phyloP scores from a whole-genome alignment of 2,329 filamentous ascomycete species.

The Colletotrichum tropicicola region DNA sequence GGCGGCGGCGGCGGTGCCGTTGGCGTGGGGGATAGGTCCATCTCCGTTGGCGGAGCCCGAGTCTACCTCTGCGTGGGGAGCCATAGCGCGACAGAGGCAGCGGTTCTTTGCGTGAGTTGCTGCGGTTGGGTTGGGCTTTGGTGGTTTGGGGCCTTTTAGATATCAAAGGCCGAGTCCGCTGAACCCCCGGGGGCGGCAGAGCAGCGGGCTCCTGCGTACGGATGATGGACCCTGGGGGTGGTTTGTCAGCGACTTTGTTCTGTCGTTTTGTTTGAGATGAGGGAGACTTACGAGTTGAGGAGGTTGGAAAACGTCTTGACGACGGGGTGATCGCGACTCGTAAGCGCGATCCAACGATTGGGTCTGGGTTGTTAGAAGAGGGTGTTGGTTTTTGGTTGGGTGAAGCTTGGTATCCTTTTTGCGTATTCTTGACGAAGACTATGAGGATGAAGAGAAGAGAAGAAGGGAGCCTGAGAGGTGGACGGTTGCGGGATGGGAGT shows the following conservation, averaged over 20 bases:
- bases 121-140: conserved; percentile 50
- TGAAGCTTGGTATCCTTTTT: neutral
- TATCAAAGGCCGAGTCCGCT: conserved; percentile 67
- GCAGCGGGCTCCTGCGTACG: conserved; percentile 96
- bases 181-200: conserved; percentile 87
- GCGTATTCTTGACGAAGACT: neutral
- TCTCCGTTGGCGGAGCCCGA: conserved; percentile 68
- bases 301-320: conserved; percentile 99
- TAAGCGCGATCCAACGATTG: conserved; percentile 59
- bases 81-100: conserved; percentile 66
- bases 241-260: conserved; percentile 12
- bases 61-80: conserved; percentile 82
- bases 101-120: neutral
- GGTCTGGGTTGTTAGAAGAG: conserved; percentile 8
- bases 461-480: neutral
- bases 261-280: no score
- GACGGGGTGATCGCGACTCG: conserved; percentile 68
- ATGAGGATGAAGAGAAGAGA: neutral
- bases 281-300: conserved; percentile 83
- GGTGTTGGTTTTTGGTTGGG: neutral
- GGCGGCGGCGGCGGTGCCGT: conserved; percentile 55
- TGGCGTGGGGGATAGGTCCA: conserved; percentile 52
- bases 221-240: conserved; percentile 80
- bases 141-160: conserved; percentile 48
- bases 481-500: neutral